Evolutionary conservation across 1,139 yeast species (phyloP), one percentile per base, ranked within the genome.

Genomic region (Magnusiomyces tetraspermus): DNA sequence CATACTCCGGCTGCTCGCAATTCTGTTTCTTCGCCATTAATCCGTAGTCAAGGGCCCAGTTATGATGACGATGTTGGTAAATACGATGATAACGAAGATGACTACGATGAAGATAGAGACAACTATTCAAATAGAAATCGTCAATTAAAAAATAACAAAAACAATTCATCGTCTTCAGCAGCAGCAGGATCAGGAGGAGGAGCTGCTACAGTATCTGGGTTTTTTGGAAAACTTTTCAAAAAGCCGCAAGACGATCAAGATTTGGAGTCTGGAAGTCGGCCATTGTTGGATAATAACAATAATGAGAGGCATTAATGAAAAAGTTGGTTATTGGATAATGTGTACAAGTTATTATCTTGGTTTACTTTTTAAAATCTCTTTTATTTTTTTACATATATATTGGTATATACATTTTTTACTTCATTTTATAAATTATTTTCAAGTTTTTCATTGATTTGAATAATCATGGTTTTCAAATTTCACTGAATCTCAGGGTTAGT

Each of bases 1-100:
- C 10, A 33, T 15, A 15, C 42, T 19, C 8, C 6, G 10, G 8
- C 42, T 21, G 15, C 40, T 8, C 10, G 4, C 24, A 40, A 17
- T 37, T 37, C n/a, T 40, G 43, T 17, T 40, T 42, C 42, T 22
- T 42, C 45, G 3, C 45, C 45, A 15, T 24, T 42, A n/a, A 24
- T 15, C 10, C 28, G 22, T 24, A 22, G 10, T 19, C 28, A 19
- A 3, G 31, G 26, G 3, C 23, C 23, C 3, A 22, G 26, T 19
- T 19, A 22, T 40, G 43, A 21, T 19, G 26, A 24, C 26, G 24
- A 8, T 13, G 43, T 10, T 19, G 24, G n/a, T 19, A 24, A 6
- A 10, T 10, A 3, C 15, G 43, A 17, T 40, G 26, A 19, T 19
- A 22, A 40, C 3, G n/a, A 24, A 24, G 17, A 24, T 42, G 43